Evolutionary conservation across 371 early-diverging fungal species (phyloP).

Genomic region (Mortierella sp.): DNA sequence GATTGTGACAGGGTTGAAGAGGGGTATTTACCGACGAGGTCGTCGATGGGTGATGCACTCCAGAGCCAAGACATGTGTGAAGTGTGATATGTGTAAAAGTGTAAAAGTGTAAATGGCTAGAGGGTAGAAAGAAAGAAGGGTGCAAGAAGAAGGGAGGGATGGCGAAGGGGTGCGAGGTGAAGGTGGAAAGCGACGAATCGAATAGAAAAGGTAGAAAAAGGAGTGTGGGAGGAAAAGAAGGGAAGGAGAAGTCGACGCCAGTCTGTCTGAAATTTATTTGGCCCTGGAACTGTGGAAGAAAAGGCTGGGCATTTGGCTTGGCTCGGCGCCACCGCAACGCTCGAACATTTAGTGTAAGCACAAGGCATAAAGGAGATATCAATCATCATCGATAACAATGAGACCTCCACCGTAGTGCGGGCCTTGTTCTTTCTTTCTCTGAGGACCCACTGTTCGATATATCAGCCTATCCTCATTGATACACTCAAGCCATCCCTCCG

Average conservation of each 20-base stretch:
- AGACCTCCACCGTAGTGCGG: neutral
- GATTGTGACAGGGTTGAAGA: neutral
- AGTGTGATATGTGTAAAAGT: neutral
- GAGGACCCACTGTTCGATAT: conserved; percentile 15
- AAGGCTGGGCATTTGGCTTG: conserved; percentile 4
- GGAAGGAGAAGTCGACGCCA: neutral
- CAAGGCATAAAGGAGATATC: neutral
- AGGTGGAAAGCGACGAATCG: neutral
- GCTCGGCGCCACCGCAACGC: neutral
- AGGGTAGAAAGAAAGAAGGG: neutral
- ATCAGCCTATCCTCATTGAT: conserved; percentile 2
- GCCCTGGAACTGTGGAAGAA: neutral
- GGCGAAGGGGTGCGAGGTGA: neutral
- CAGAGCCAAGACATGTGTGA: conserved; percentile 37
- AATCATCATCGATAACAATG: conserved; percentile 20
- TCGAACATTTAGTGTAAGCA: neutral
- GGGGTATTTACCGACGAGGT: conserved; percentile 27
- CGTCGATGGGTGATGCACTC: conserved; percentile 35
- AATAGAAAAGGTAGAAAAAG: conserved; percentile 10
- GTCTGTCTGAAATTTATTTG: neutral
- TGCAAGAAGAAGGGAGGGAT: neutral
- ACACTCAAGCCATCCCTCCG: conserved; percentile 18
- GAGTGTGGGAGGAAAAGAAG: neutral
- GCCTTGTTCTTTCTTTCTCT: neutral
- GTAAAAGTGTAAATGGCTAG: neutral